Conservation (phyloP, 148 eudicot genomes). For the Fagopyrum homotropicum region DNA sequence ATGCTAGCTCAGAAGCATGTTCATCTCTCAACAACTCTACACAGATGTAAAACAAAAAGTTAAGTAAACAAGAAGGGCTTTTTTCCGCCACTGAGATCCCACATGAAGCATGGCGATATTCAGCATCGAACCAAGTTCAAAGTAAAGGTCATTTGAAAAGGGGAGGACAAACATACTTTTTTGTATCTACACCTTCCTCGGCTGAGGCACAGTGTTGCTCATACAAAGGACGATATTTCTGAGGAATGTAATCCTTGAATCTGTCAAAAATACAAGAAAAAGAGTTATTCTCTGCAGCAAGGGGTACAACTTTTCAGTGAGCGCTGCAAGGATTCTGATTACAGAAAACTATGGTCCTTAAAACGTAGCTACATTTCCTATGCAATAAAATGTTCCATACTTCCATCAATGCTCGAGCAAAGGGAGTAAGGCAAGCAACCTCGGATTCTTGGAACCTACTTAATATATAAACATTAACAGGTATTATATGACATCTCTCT, state of each 20-base stretch:
- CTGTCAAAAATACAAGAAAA: constrained; percentile 33
- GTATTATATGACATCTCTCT: neutral
- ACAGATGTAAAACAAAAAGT: neutral
- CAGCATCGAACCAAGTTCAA: neutral
- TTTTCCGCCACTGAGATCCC: neutral
- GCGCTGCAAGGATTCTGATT: too few relatives aligned
- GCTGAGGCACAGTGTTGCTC: constrained; percentile 41
- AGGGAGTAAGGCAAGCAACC: too few relatives aligned
- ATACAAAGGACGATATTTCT: constrained; percentile 64
- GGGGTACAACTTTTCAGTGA: too few relatives aligned
- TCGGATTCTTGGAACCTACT: too few relatives aligned
- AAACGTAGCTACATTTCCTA: too few relatives aligned
- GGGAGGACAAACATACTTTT: neutral
- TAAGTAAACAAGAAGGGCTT: too few relatives aligned
- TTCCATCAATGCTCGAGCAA: too few relatives aligned
- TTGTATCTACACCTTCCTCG: constrained; percentile 9
- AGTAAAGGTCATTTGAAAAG: neutral
- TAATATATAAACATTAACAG: too few relatives aligned
- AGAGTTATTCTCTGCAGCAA: neutral
- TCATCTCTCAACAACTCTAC: neutral
- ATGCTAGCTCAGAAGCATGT: neutral
- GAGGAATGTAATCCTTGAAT: constrained; percentile 81
- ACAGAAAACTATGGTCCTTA: too few relatives aligned
- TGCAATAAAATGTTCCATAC: too few relatives aligned
- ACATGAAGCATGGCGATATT: neutral